Percentiles rank a stretch among this genome's conserved stretches.
Conservation (phyloP, 1,284 basidiomycete genomes). For the Phellinidium pouzarii region DNA sequence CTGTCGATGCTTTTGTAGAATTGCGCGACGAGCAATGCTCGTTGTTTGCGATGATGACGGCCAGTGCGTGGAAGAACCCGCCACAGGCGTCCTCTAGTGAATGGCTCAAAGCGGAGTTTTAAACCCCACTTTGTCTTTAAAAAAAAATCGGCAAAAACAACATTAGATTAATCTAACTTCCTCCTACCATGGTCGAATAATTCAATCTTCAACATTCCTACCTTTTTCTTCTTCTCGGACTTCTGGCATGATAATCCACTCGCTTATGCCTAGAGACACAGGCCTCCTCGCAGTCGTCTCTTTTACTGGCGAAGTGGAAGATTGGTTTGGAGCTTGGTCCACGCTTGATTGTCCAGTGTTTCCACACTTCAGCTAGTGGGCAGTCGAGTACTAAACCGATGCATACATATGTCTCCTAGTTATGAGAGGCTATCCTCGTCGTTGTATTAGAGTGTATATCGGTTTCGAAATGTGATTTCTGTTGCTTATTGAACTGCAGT, state of each 20-base stretch:
- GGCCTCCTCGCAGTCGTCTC: slow-evolving; percentile 28
- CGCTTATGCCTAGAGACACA: slow-evolving; percentile 30
- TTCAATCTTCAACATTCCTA: not conserved
- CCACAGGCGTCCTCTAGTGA: not conserved
- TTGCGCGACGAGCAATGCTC: not conserved
- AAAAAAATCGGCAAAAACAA: too few species aligned
- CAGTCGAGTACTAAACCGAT: slow-evolving; percentile 28
- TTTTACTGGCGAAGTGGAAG: slow-evolving; percentile 30
- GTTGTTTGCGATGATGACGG: slow-evolving; percentile 6
- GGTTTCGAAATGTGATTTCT: not conserved
- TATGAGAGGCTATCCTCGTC: not conserved
- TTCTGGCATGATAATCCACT: slow-evolving; percentile 21
- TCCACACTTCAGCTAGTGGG: slow-evolving; percentile 16
- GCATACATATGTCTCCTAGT: slow-evolving; percentile 2
- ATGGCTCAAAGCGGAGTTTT: slow-evolving; percentile 5
- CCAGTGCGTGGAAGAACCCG: not conserved
- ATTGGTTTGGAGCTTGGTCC: slow-evolving; percentile 25
- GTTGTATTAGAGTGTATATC: not conserved
- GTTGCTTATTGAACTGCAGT: not conserved
- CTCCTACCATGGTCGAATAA: too few species aligned
- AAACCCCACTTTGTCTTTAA: not conserved
- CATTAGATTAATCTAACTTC: too few species aligned
- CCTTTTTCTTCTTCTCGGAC: not conserved
- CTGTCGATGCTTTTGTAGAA: not conserved
- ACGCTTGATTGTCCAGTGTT: slow-evolving; percentile 26